These are phyloP conservation scores for Boletus patriciae DNA, from an alignment of 768 basidiomycete species.

Conservation along the genomic window DNA sequence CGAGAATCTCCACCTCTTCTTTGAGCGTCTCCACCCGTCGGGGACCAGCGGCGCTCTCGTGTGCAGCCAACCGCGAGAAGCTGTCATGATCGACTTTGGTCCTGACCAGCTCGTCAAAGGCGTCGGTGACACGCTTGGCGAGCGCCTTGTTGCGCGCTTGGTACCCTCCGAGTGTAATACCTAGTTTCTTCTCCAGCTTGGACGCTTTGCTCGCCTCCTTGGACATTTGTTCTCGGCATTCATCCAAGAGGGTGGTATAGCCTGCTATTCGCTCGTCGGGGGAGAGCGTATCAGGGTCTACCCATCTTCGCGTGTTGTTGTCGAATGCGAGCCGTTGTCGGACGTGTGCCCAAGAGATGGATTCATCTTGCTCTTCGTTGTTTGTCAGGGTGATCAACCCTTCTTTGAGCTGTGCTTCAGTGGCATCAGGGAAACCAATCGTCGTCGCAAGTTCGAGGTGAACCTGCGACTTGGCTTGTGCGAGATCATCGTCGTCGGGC, in stretches of 20 bases:
- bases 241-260: constrained; percentile 57
- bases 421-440: constrained; percentile 85
- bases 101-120: constrained; percentile 70
- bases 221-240: constrained; percentile 68
- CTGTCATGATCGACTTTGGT: constrained; percentile 73
- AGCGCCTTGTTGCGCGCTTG: constrained; percentile 70
- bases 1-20: constrained; percentile 84
- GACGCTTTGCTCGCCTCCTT: constrained; percentile 77
- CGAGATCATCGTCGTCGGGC: constrained; percentile 77
- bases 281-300: constrained; percentile 59
- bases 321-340: constrained; percentile 67
- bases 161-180: constrained; percentile 88
- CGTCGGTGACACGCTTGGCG: constrained; percentile 58
- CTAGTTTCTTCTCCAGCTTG: constrained; percentile 90
- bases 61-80: constrained; percentile 68
- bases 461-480: constrained; percentile 65
- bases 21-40: constrained; percentile 72
- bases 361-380: constrained; percentile 60
- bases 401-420: constrained; percentile 72
- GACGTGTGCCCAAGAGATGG: constrained; percentile 68
- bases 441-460: constrained; percentile 77
- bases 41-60: constrained; percentile 78
- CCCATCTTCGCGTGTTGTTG: constrained; percentile 57
- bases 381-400: constrained; percentile 66
- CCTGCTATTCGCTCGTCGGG: constrained; percentile 62